phyloP scores from a whole-genome alignment of 176 grass and related monocot genomes.

The Poa annua region DNA sequence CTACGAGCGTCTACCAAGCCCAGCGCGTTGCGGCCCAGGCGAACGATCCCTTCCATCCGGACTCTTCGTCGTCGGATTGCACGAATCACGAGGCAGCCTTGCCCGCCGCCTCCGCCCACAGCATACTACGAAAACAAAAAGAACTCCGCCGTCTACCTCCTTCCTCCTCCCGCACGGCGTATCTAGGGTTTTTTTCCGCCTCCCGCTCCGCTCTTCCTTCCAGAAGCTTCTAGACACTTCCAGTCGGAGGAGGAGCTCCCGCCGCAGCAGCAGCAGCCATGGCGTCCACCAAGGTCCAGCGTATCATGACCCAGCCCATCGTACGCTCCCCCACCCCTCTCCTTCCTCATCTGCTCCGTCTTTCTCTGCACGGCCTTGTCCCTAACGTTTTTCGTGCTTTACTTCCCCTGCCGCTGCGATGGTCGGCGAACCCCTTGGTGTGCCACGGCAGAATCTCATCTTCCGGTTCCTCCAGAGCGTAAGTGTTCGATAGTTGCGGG shows the following conservation, averaged over 20 bases:
- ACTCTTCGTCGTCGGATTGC: not conserved
- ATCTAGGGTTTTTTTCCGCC: conserved; percentile 66
- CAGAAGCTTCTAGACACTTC: conserved; percentile 37
- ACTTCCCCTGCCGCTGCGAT: not conserved
- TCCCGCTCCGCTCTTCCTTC: not conserved
- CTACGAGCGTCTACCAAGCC: not conserved
- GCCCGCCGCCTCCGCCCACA: conserved; percentile 13
- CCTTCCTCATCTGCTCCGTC: not conserved
- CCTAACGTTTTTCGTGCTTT: conserved; percentile 30
- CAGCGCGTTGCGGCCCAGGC: not conserved
- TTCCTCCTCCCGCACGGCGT: not conserved
- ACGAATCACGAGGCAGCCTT: conserved; percentile 22
- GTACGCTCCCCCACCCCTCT: conserved; percentile 44
- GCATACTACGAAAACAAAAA: not conserved
- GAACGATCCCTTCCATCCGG: not conserved
- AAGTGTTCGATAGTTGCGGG: conserved; percentile 49
- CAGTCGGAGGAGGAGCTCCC: not conserved
- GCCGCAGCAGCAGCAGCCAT: conserved; percentile 48
- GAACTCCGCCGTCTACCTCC: not conserved
- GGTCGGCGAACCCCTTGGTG: not conserved
- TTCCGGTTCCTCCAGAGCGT: conserved; percentile 97
- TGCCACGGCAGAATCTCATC: conserved; percentile 79
- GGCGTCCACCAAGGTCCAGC: conserved; percentile 98
- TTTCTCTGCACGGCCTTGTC: not conserved
- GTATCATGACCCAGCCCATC: conserved; percentile 99